Conservation (phyloP, 1,139 yeast species). For the Pichia sp. region DNA sequence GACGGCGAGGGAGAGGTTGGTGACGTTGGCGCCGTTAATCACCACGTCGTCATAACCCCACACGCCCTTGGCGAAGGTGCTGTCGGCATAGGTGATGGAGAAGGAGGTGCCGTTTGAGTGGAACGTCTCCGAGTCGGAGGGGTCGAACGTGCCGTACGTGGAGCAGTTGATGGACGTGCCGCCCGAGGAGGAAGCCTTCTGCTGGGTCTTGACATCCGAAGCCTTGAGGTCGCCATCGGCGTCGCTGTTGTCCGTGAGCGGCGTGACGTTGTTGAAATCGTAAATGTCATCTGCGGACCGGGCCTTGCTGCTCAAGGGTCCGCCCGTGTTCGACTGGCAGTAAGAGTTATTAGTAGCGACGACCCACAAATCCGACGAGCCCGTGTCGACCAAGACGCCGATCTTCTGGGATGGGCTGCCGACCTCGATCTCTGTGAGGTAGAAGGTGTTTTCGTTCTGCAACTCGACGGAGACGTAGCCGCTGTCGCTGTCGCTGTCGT, state of each 20-base stretch:
- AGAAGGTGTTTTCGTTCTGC: constrained; percentile 45
- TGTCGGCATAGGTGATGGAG: constrained; percentile 58
- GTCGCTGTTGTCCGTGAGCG: too few species aligned
- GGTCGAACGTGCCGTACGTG: constrained; percentile 48
- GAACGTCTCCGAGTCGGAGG: constrained; percentile 43
- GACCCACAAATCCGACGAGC: constrained; percentile 69
- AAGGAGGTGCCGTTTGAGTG: constrained; percentile 43
- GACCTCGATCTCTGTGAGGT: constrained; percentile 44
- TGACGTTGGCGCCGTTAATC: constrained; percentile 41
- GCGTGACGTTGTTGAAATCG: too few species aligned
- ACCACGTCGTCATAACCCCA: constrained; percentile 58
- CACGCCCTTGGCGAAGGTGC: constrained; percentile 52
- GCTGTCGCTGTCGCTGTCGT: constrained; percentile 25
- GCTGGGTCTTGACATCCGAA: background rate
- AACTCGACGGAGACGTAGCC: constrained; percentile 40
- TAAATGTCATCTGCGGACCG: background rate
- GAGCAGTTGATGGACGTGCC: constrained; percentile 33
- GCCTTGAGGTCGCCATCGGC: background rate
- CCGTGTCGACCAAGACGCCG: constrained; percentile 59
- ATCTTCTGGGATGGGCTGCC: constrained; percentile 56
- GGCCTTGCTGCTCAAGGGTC: constrained; percentile 11
- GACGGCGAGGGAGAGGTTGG: constrained; percentile 50
- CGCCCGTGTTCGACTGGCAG: constrained; percentile 23
- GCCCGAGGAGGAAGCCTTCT: constrained; percentile 3
- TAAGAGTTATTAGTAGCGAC: constrained; percentile 30